phyloP scores from a whole-genome alignment of 495 filamentous ascomycete species.

The Aspergillus indologenus region DNA sequence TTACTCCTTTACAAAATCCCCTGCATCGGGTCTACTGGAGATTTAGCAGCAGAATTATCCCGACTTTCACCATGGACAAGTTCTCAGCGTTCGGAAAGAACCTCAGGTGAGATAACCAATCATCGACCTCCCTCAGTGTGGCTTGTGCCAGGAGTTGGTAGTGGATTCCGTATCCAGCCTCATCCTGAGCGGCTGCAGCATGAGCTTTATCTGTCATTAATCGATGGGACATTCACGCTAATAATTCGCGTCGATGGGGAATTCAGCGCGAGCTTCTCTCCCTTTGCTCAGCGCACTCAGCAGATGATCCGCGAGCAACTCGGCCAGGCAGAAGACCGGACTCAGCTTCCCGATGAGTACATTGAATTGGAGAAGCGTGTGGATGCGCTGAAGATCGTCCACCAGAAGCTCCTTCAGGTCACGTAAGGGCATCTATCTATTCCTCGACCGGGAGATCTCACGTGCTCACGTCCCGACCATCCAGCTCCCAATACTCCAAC shows the following conservation, averaged over 20 bases:
- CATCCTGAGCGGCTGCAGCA: constrained; percentile 1
- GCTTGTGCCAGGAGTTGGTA: neutral
- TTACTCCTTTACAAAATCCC: neutral
- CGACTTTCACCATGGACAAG: constrained; percentile 56
- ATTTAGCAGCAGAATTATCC: constrained; percentile 1
- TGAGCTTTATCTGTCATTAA: constrained; percentile 11
- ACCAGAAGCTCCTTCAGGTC: constrained; percentile 93
- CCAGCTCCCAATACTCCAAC: constrained; percentile 88
- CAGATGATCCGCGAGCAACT: constrained; percentile 97
- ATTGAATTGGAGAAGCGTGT: constrained; percentile 98
- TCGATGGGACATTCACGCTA: constrained; percentile 25
- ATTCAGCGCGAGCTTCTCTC: constrained; percentile 67
- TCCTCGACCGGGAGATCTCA: neutral
- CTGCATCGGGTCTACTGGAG: neutral
- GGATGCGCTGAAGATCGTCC: constrained; percentile 94
- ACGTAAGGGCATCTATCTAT: constrained; percentile 62
- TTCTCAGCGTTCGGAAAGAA: constrained; percentile 74
- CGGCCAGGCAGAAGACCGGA: constrained; percentile 95
- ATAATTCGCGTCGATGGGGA: constrained; percentile 13
- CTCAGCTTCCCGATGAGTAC: constrained; percentile 94
- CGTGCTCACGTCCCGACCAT: neutral
- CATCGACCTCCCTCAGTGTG: neutral
- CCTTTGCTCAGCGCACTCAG: constrained; percentile 88
- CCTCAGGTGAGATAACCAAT: constrained; percentile 50
- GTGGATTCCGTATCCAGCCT: neutral